Evolutionary conservation across 495 filamentous ascomycete genomes (phyloP).

Genomic region (Apodospora peruviana): DNA sequence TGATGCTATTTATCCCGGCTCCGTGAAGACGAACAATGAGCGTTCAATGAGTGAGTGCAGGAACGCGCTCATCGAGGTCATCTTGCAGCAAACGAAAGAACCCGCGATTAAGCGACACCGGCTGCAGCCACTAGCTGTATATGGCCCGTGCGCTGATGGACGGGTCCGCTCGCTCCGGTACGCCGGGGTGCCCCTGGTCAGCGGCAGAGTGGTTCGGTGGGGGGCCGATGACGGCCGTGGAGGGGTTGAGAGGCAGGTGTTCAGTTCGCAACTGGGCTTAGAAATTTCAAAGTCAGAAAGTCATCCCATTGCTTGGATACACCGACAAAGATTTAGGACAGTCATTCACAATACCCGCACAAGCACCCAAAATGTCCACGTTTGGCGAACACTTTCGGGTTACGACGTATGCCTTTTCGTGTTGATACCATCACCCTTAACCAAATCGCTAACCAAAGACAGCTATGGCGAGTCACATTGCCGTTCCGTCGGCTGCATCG

Average conservation of each 20-base stretch:
- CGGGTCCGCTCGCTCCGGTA: too few species aligned
- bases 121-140: too few species aligned
- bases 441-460: constrained; percentile 9
- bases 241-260: constrained; percentile 19
- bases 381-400: constrained; percentile 82
- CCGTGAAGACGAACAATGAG: too few species aligned
- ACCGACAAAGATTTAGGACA: neutral
- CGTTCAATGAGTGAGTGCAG: too few species aligned
- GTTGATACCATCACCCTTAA: neutral
- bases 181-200: too few species aligned
- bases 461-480: constrained; percentile 91
- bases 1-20: too few species aligned
- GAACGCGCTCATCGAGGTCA: too few species aligned
- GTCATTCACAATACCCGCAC: neutral
- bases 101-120: too few species aligned
- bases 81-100: too few species aligned
- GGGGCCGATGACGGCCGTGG: constrained; percentile 10
- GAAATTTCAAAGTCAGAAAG: neutral
- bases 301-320: neutral
- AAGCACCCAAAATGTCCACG: constrained; percentile 63
- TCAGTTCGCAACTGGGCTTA: neutral
- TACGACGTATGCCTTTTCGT: constrained; percentile 55
- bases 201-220: neutral
- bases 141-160: too few species aligned
- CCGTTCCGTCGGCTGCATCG: constrained; percentile 82